A percentile compares a stretch with the other conserved stretches of the same genome.
phyloP scores from a whole-genome alignment of 148 eudicot species.

The Camellia granthamiana region DNA sequence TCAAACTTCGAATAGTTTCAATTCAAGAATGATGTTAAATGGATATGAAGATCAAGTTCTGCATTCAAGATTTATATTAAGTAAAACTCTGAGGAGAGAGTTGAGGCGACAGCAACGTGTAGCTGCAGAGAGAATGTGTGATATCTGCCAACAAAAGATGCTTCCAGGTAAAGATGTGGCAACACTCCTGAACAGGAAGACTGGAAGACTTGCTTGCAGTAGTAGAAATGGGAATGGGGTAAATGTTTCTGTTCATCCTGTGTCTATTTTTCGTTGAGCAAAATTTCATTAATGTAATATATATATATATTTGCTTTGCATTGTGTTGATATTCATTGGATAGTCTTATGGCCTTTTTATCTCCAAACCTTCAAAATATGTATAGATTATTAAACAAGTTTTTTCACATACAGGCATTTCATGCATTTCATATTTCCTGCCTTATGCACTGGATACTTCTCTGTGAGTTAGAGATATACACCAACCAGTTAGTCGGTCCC shows the following conservation, averaged over 20 bases:
- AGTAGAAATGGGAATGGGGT: slow-evolving; percentile 88
- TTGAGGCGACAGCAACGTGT: slow-evolving; percentile 55
- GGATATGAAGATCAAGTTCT: slow-evolving; percentile 64
- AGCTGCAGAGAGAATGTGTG: slow-evolving; percentile 79
- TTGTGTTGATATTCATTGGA: not conserved
- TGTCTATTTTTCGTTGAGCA: slow-evolving; percentile 6
- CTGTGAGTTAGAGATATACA: slow-evolving; percentile 63
- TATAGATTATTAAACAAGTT: not conserved
- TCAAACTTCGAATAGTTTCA: slow-evolving; percentile 44
- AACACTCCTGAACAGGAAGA: slow-evolving; percentile 60
- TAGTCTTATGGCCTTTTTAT: not conserved
- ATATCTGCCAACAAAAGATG: slow-evolving; percentile 84
- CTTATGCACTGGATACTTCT: slow-evolving; percentile 89
- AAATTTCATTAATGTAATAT: not conserved
- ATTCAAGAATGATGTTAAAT: slow-evolving; percentile 37
- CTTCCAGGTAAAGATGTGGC: slow-evolving; percentile 96
- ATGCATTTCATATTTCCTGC: slow-evolving; percentile 82
- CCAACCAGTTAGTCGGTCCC: slow-evolving; percentile 37
- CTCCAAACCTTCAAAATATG: not conserved
- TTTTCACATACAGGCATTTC: slow-evolving; percentile 64
- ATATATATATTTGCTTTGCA: not conserved
- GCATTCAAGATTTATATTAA: slow-evolving; percentile 43
- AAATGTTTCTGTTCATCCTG: slow-evolving; percentile 1
- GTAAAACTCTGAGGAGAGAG: slow-evolving; percentile 57
- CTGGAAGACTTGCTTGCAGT: slow-evolving; percentile 84